phyloP scores from a whole-genome alignment of 345 rosid species.

The Cardiospermum halicacabum region DNA sequence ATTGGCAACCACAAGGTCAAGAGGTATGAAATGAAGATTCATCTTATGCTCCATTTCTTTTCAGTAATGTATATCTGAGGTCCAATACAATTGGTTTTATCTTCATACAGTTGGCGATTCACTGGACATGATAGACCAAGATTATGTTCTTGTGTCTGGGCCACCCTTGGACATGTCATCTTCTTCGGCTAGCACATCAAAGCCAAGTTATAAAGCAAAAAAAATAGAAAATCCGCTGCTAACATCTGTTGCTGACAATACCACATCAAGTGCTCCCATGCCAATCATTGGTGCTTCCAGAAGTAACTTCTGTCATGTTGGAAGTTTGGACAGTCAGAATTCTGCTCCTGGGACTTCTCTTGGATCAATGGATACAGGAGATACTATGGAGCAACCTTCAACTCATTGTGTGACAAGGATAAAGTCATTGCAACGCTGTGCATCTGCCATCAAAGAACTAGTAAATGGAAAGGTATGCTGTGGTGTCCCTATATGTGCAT shows the following conservation, averaged over 20 bases:
- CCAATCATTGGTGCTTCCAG: conserved; percentile 48
- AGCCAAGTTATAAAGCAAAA: conserved; percentile 44
- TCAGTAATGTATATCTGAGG: conserved; percentile 1
- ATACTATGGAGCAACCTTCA: conserved; percentile 74
- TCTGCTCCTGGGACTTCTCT: conserved; percentile 77
- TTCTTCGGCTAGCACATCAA: conserved; percentile 50
- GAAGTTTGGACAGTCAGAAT: conserved; percentile 59
- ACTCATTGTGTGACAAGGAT: conserved; percentile 67
- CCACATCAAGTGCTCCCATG: conserved; percentile 56
- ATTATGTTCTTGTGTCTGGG: conserved; percentile 81
- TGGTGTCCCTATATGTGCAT: background rate
- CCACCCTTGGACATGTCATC: conserved; percentile 68
- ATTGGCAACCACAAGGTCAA: conserved; percentile 26
- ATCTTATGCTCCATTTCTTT: conserved; percentile 11
- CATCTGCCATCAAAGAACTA: conserved; percentile 63
- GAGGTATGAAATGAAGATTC: conserved; percentile 51
- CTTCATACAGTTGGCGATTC: conserved; percentile 55
- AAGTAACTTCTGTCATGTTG: conserved; percentile 30
- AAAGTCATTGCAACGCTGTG: conserved; percentile 68
- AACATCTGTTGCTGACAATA: conserved; percentile 30
- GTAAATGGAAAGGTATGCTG: conserved; percentile 57
- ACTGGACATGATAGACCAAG: conserved; percentile 82
- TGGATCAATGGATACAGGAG: conserved; percentile 68
- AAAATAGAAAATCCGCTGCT: conserved; percentile 46
- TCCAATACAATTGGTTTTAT: conserved; percentile 9